Conservation (phyloP, 2,329 filamentous ascomycete species). For the Talaromyces sp. region DNA sequence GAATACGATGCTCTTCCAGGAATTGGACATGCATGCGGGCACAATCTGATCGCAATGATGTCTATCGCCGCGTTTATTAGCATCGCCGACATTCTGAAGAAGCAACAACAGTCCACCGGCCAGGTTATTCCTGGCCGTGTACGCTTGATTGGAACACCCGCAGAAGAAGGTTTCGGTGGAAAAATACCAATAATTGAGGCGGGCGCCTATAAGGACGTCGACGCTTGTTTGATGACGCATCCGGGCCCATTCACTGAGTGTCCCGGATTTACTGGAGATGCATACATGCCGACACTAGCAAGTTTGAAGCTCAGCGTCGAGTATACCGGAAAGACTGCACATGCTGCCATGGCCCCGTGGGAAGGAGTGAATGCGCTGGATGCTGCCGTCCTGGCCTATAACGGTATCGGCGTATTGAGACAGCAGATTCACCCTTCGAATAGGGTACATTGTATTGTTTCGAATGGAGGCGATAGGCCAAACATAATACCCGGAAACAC, state of each 20-base stretch:
- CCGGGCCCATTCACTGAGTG: not conserved
- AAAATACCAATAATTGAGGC: not conserved
- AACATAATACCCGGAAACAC: not conserved
- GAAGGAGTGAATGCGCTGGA: conserved; percentile 1
- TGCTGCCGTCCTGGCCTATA: conserved; percentile 3
- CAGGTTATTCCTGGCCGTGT: not conserved
- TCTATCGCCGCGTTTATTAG: conserved; percentile 1
- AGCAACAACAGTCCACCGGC: not conserved
- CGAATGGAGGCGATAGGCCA: not conserved
- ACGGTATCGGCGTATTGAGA: not conserved
- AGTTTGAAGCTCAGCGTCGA: not conserved
- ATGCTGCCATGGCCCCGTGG: conserved; percentile 1
- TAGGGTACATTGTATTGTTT: conserved; percentile 1
- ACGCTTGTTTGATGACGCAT: conserved; percentile 4
- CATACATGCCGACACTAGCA: conserved; percentile 4
- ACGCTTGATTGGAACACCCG: not conserved
- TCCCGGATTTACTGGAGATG: not conserved
- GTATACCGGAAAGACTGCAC: not conserved
- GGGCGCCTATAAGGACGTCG: not conserved
- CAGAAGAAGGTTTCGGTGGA: conserved; percentile 1
- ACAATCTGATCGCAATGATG: conserved; percentile 5
- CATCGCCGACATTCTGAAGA: not conserved
- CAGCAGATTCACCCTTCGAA: conserved; percentile 2
- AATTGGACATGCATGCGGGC: conserved; percentile 2
- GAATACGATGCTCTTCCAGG: conserved; percentile 23